Base-by-base conservation (phyloP, 495 filamentous ascomycete genomes). In the Trichocladium antarcticum region DNA sequence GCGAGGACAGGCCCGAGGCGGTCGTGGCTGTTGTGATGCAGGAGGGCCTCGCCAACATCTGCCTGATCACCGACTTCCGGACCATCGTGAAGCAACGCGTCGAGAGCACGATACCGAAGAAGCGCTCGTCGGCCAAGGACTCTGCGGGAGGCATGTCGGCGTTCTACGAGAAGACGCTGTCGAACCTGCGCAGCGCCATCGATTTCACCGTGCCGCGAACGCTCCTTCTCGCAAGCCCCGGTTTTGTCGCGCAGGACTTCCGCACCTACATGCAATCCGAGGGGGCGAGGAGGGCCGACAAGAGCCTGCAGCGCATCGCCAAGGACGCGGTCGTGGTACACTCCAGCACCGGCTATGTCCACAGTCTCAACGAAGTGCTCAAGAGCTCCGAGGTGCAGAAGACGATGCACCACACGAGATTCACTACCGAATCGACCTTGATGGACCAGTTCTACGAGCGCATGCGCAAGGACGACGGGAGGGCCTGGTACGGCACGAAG, bases 1-100 rank as follows among this genome's bases (percentile, higher is more conserved):
- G 85, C 57, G 77, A 83, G 54, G 75, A 83, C 24, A 82, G 85
- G 29, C 79, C 82, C 15, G 87, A 86, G 0, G 83, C 89, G 53
- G 77, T 92, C 17, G 81, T 85, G 36, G 92, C 90, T 1, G 82
- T 96, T 1, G 81, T 96, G 5, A 93, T 97, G 87, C 86, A 95
- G 51, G 90, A 96, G 56, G 92, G 90, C 0, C 53, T 93, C 31
- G 89, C 93, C 42, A 90, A 95, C 70, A 84, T 98, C 46, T 95
- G 88, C 64, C 75, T 95, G 16, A 87, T 98, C 53, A 93, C 89
- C 10, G 87, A 95, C 48, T 82, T 85, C 59, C 88, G 88, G 53
- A 97, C 90, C 2, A 74, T 96, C 53, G 63, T 95, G 50, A 83
- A 87, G 63, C 88, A 95, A 59, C 77, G 84, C 45, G 77, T 97